Evolutionary conservation across 345 rosid species (phyloP).

Genomic region (Melaleuca alternifolia): DNA sequence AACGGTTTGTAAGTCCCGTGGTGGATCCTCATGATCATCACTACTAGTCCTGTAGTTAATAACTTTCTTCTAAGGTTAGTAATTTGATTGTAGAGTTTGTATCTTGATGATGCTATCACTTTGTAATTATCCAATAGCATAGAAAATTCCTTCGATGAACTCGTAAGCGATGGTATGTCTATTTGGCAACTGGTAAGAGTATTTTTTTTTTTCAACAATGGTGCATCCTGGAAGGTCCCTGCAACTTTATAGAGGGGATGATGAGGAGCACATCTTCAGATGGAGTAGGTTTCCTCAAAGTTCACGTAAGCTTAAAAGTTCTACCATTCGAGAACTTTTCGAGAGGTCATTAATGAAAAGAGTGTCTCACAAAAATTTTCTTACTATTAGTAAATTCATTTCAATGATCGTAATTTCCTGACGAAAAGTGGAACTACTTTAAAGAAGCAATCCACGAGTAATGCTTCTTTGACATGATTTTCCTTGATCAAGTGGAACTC

Average conservation of each 20-base stretch:
- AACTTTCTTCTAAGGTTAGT: not conserved
- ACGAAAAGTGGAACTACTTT: not conserved
- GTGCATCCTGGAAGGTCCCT: not conserved
- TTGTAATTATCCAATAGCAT: not conserved
- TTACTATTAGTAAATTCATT: not conserved
- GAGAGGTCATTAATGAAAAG: not conserved
- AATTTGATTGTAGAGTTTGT: not conserved
- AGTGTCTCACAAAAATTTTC: not conserved
- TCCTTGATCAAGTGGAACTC: not conserved
- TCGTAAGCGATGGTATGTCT: not conserved
- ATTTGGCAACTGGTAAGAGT: not conserved
- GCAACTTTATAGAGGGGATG: not conserved
- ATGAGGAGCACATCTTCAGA: not conserved
- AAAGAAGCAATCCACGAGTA: not conserved
- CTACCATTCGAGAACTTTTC: not conserved
- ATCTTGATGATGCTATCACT: not conserved
- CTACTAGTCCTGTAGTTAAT: not conserved
- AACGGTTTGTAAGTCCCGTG: not conserved
- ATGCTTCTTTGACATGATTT: not conserved
- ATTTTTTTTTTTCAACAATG: too few species aligned
- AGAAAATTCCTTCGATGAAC: not conserved
- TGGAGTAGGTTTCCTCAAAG: not conserved
- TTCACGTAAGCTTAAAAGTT: not conserved
- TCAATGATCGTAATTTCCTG: not conserved
- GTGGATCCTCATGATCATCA: not conserved